These are phyloP conservation scores for Pythium aristosporum DNA, from an alignment of 352 stramenopile genomes.

Conservation along the genomic window DNA sequence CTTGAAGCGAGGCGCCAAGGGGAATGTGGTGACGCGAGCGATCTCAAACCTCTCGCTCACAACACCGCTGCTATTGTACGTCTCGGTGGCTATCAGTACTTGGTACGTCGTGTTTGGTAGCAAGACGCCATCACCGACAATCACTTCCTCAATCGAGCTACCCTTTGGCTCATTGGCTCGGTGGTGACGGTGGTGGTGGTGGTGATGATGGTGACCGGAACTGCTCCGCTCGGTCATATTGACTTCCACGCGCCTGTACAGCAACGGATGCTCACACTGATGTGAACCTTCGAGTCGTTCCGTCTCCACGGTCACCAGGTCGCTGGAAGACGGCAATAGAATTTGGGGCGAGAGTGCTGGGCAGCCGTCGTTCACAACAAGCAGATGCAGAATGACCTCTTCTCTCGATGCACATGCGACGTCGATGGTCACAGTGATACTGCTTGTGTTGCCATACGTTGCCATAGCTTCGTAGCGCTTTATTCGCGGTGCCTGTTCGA, in stretches of 20 bases:
- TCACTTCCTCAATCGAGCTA: conserved; percentile 25
- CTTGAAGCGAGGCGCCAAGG: conserved; percentile 44
- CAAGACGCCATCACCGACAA: conserved; percentile 5
- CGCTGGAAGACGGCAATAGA: conserved; percentile 1
- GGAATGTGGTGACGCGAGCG: conserved; percentile 43
- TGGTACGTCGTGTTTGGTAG: conserved; percentile 32
- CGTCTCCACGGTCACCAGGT: background rate
- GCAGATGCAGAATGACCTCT: conserved; percentile 47
- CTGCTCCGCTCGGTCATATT: conserved; percentile 18
- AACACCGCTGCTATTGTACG: conserved; percentile 38
- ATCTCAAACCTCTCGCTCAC: conserved; percentile 47
- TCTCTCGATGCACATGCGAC: conserved; percentile 49
- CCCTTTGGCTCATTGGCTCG: background rate
- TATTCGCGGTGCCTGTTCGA: conserved; percentile 49
- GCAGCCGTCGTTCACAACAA: conserved; percentile 49
- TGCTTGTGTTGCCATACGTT: conserved; percentile 54
- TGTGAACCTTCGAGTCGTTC: background rate
- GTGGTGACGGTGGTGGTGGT: conserved; percentile 5
- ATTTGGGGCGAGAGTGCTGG: conserved; percentile 15
- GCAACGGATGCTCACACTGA: conserved; percentile 22
- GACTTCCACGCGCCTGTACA: conserved; percentile 34
- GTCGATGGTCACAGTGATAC: conserved; percentile 58
- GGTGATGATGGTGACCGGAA: conserved; percentile 8
- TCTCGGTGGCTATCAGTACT: conserved; percentile 29
- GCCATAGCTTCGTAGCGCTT: conserved; percentile 39